Evolutionary conservation across 805 yeast species (phyloP).

Genomic region (Blastobotrys terrestris): DNA sequence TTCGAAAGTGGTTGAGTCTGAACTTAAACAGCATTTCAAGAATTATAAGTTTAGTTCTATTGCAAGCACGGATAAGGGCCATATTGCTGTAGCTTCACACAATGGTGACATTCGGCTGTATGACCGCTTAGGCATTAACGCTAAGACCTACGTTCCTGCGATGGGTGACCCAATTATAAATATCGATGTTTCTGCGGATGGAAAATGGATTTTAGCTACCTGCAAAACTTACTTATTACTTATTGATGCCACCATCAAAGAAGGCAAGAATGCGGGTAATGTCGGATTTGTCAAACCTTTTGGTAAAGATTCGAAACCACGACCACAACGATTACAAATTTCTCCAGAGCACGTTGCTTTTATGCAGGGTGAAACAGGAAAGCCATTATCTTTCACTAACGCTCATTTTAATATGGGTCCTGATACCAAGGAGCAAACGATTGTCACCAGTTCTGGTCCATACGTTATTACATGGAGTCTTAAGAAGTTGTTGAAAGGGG

Average conservation of each 20-base stretch:
- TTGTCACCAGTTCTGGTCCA: conserved; percentile 76
- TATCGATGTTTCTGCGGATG: conserved; percentile 69
- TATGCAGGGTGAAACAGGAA: conserved; percentile 46
- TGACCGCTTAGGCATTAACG: conserved; percentile 65
- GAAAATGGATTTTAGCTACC: conserved; percentile 76
- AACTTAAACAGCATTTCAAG: conserved; percentile 49
- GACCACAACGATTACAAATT: conserved; percentile 60
- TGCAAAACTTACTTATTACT: conserved; percentile 66
- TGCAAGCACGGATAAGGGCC: conserved; percentile 68
- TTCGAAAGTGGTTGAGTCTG: conserved; percentile 53
- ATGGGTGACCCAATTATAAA: conserved; percentile 70
- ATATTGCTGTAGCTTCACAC: conserved; percentile 66
- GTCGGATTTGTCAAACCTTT: conserved; percentile 63
- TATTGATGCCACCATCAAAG: conserved; percentile 57
- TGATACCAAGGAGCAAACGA: conserved; percentile 58
- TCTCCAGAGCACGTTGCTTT: conserved; percentile 66
- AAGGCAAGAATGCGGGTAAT: conserved; percentile 52
- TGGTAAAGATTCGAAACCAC: conserved; percentile 58
- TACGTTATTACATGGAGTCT: conserved; percentile 78
- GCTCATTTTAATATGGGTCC: conserved; percentile 74
- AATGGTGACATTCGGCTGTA: conserved; percentile 73
- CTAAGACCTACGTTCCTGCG: conserved; percentile 76
- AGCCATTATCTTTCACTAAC: conserved; percentile 53
- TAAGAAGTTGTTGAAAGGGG: conserved; percentile 49
- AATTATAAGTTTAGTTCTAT: conserved; percentile 51